These are phyloP conservation scores for Oryza meridionalis DNA, from an alignment of 176 grass and related monocot species.

Conservation along the genomic window DNA sequence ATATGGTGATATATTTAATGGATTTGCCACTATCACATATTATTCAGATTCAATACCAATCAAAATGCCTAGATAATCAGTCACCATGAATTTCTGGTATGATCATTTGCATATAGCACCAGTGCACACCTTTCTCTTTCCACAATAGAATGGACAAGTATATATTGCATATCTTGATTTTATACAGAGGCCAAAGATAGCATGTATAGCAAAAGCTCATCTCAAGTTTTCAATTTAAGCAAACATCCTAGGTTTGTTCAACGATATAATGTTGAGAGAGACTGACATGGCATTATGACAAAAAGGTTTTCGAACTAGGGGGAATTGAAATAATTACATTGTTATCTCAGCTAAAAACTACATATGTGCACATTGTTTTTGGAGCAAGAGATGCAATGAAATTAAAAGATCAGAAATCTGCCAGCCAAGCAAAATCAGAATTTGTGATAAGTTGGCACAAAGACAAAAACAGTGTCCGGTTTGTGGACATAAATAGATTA, in stretches of 20 bases:
- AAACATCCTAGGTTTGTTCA: background rate
- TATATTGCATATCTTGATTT: background rate
- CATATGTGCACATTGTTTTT: background rate
- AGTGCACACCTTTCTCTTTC: background rate
- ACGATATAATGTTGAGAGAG: conserved; percentile 1
- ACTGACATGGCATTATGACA: background rate
- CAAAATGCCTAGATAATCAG: background rate
- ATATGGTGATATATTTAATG: background rate
- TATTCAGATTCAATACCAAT: background rate
- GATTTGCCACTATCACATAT: background rate
- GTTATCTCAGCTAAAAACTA: background rate
- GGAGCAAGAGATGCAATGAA: background rate
- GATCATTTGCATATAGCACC: background rate
- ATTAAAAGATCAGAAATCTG: background rate
- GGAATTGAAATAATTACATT: background rate
- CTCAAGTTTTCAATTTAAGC: background rate
- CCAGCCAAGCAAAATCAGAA: background rate
- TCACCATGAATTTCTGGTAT: background rate
- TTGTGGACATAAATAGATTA: background rate
- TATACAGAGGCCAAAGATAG: background rate
- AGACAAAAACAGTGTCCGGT: background rate
- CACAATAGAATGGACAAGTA: background rate
- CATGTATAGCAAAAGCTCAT: background rate
- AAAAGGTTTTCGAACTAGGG: background rate
- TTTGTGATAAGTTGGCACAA: conserved; percentile 2